A percentile compares a stretch with the other conserved stretches of the same genome.
phyloP scores from a whole-genome alignment of 73 alveolate genomes.

The Paramecium sexaurelia region DNA sequence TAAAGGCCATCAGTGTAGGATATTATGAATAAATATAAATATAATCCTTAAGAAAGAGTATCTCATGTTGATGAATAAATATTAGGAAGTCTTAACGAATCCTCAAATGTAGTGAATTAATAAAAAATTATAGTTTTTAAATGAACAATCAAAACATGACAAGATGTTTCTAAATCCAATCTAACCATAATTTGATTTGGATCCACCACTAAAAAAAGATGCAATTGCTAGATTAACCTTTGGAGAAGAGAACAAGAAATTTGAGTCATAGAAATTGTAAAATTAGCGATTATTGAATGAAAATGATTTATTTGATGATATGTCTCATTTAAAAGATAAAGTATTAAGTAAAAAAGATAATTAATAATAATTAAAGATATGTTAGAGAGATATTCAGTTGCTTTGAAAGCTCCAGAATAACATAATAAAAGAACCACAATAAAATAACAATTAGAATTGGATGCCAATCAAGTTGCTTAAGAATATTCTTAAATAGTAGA shows the following conservation, averaged over 20 bases:
- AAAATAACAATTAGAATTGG: neutral
- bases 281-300: neutral
- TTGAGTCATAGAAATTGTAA: neutral
- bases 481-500: slow-evolving; percentile 39
- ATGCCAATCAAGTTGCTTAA: slow-evolving; percentile 20
- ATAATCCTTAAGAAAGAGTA: neutral
- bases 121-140: neutral
- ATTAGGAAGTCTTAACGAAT: slow-evolving; percentile 10
- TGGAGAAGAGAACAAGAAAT: slow-evolving; percentile 25
- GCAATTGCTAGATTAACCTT: neutral
- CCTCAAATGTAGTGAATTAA: neutral
- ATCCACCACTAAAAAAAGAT: neutral
- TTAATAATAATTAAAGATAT: neutral
- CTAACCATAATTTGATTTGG: neutral
- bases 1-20: neutral
- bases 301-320: slow-evolving; percentile 7
- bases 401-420: neutral
- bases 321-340: slow-evolving; percentile 44
- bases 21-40: neutral
- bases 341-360: neutral
- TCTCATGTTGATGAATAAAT: slow-evolving; percentile 8
- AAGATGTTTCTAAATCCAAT: neutral
- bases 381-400: slow-evolving; percentile 34
- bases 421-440: neutral
- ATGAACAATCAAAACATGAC: neutral